phyloP scores from a whole-genome alignment of 306 rosid species.

The Urtica urens region DNA sequence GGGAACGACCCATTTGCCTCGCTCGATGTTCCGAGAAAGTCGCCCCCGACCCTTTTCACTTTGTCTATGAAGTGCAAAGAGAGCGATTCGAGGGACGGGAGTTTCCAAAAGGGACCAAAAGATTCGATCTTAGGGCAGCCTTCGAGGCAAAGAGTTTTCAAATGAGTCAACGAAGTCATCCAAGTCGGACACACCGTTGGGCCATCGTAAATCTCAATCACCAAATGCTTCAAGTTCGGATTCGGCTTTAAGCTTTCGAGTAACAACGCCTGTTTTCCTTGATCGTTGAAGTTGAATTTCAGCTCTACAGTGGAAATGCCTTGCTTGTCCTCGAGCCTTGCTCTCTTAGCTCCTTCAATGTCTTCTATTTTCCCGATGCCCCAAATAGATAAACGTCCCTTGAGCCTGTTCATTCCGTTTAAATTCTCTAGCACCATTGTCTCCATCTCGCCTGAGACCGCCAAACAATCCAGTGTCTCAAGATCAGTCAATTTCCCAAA shows the following conservation, averaged over 20 bases:
- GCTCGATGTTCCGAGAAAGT: neutral
- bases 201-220: neutral
- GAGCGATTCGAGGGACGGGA: neutral
- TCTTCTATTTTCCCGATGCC: neutral
- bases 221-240: neutral
- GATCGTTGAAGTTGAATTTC: neutral
- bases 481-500: neutral
- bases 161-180: neutral
- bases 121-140: neutral
- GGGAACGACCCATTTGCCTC: neutral
- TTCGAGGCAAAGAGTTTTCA: neutral
- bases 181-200: neutral
- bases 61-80: neutral
- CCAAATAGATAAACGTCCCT: neutral
- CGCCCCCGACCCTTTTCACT: neutral
- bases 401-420: neutral
- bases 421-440: neutral
- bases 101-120: conserved; percentile 3
- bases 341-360: neutral
- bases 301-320: neutral
- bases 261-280: neutral
- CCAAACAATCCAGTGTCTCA: neutral
- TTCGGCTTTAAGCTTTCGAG: neutral
- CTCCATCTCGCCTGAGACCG: neutral
- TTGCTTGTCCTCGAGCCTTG: neutral